Conservation (phyloP, 768 basidiomycete species). For the Steccherinum ochraceum region DNA sequence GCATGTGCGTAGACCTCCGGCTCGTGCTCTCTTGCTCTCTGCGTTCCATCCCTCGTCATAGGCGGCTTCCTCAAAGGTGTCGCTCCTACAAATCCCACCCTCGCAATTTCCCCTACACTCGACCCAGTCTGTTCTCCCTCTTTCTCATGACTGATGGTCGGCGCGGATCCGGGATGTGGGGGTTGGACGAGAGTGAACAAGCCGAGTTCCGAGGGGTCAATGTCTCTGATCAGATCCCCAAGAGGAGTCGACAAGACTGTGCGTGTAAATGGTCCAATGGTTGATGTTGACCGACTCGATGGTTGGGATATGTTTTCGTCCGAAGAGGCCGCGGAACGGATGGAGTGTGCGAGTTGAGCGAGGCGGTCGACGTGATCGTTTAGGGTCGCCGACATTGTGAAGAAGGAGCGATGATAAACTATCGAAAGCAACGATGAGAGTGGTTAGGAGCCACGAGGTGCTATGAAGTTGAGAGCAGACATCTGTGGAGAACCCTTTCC, state of each 20-base stretch:
- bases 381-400: slow-evolving; percentile 23
- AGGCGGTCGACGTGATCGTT: slow-evolving; percentile 68
- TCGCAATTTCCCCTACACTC: slow-evolving; percentile 40
- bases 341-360: slow-evolving; percentile 42
- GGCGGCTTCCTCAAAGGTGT: slow-evolving; percentile 56
- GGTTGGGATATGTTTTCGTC: slow-evolving; percentile 1
- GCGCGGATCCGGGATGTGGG: slow-evolving; percentile 9
- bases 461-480: too few species aligned
- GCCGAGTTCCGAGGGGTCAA: slow-evolving; percentile 72
- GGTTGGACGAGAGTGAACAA: slow-evolving; percentile 56
- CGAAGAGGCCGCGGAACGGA: slow-evolving; percentile 27
- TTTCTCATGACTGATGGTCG: slow-evolving; percentile 3
- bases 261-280: slow-evolving; percentile 46
- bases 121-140: slow-evolving; percentile 26
- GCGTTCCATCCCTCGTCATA: slow-evolving; percentile 24
- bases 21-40: slow-evolving; percentile 41
- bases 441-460: too few species aligned
- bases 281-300: slow-evolving; percentile 25
- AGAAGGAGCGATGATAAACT: too few species aligned
- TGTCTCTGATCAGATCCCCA: slow-evolving; percentile 74
- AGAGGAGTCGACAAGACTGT: slow-evolving; percentile 60
- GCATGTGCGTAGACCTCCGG: slow-evolving; percentile 75
- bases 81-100: slow-evolving; percentile 62
- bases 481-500: too few species aligned
- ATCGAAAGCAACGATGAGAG: too few species aligned